Base-by-base conservation (phyloP, 208 protist species). In the Jaenimonas drosophilae region DNA sequence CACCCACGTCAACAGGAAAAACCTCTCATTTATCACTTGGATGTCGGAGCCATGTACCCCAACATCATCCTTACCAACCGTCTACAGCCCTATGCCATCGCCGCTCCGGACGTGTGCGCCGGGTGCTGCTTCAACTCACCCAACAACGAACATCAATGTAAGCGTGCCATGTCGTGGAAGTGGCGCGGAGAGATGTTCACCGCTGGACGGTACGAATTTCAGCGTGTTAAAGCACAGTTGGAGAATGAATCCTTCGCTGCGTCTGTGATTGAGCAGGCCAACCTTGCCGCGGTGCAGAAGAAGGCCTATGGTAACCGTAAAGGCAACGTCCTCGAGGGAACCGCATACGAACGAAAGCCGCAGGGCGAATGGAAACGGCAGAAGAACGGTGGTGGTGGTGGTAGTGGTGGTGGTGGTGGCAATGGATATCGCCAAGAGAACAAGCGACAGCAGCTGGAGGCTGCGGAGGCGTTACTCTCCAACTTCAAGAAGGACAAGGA, bases 41-140 rank as follows among this genome's bases (percentile, higher is more conserved):
- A 99, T 55, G 98, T 99, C 3, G 88, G 85, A 20, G 99, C 99
- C 23, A 99, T 99, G 99, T 99, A 99, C 82, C 99, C 99, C 0
- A 99, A 99, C 69, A 99, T 99, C 70, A 99, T 99, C 61, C 71
- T 99, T 9, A 99, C 99, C 0, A 99, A 99, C 60, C 79, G 98
- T 30, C 88, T 99, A 5, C 97, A 99, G 70, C 97, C 97, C 20
- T 88, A 94, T 50, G 89, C 98, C 9, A 93, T 99, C 31, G 89
- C 98, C 1, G 76, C 80, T 38, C 77, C 97, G n/a, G 74, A 92
- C 25, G 89, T 88, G 4, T 99, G 98, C 76, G 94, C 97, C 0
- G 76, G 72, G 1, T 99, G 98, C 72, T 94, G 91, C 62, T 98
- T 97, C 65, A 98, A 99, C 70, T 77, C 80, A 5, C 95, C 96